A percentile compares a stretch with the other conserved stretches of the same genome.
phyloP scores from a whole-genome alignment of 1,284 basidiomycete genomes.

The Tremellales sp. region DNA sequence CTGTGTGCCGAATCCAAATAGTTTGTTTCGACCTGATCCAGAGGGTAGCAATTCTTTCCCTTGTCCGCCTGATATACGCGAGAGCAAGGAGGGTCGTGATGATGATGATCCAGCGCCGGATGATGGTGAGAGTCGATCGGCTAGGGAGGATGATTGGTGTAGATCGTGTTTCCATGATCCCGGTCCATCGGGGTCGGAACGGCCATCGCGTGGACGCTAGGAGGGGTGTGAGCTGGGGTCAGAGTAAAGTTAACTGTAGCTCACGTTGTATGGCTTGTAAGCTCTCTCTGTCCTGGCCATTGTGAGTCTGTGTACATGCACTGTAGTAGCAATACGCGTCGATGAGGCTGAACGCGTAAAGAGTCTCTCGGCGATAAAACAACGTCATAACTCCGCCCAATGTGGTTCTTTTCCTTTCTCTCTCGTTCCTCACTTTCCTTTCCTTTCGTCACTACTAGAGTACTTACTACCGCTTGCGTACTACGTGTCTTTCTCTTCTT shows the following conservation, averaged over 20 bases:
- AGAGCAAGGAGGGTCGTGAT: conserved; percentile 17
- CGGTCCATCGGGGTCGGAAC: conserved; percentile 20
- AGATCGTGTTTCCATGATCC: conserved; percentile 44
- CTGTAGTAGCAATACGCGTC: too few species aligned
- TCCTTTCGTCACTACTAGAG: too few species aligned
- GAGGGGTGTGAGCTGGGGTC: too few species aligned
- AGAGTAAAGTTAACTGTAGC: too few species aligned
- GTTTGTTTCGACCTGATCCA: conserved; percentile 1
- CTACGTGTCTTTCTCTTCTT: conserved; percentile 14
- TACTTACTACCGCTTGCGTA: too few species aligned
- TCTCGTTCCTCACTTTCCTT: not conserved
- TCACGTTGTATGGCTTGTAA: conserved; percentile 11
- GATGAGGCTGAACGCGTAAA: too few species aligned
- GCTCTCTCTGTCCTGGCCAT: not conserved
- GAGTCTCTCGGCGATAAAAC: too few species aligned
- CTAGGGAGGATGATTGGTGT: conserved; percentile 18
- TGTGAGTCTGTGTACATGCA: too few species aligned
- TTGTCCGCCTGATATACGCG: conserved; percentile 22
- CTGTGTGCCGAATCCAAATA: conserved; percentile 22
- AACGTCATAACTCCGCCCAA: too few species aligned
- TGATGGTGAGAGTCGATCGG: conserved; percentile 14
- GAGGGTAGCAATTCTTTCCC: conserved; percentile 34
- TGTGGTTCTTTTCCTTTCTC: not conserved
- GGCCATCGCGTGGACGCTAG: not conserved
- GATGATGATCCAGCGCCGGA: conserved; percentile 3